Evolutionary conservation across 1,284 basidiomycete genomes (phyloP), one percentile per base, ranked within the genome.

Genomic region (Moniliella sp.): DNA sequence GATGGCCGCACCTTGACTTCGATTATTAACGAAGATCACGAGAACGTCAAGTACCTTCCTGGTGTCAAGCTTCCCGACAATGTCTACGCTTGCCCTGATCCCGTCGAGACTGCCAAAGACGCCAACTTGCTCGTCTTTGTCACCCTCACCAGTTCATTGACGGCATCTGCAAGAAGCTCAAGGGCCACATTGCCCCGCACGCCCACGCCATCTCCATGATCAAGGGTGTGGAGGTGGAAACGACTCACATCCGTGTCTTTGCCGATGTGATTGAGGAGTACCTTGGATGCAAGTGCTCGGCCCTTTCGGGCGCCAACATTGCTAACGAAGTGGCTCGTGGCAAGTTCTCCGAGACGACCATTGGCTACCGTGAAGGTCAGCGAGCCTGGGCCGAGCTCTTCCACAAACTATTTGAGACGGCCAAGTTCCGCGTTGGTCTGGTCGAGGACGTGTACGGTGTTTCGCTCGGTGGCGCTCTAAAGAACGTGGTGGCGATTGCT

Each of bases 241-340:
- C 61, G 12, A 62, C 62, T 35, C 57, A 68, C 35, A 71, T 72
- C 40, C 59, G 62, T 35, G 69, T 71, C 34, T 70, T 70, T 49
- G 66, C 69, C 11, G 64, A 66, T 39, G 59, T 71, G 17, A 71
- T 72, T 42, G 63, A 68, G 47, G 57, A 62, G 19, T 61, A 65
- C 40, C 58, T 71, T 19, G 62, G 62, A 9, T 64, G 66, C 19
- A 62, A 64, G 5, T 68, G 66, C 41, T 65, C 65, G 1, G 69
- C 69, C 2, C 49, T 71, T 3, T 65, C 64, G 21, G 69, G 69
- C 4, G 69, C 69, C 19, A 71, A 71, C 57, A 70, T 71, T 33
- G 69, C 69, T 19, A 64, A 69, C 36, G 69, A 71, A 47, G 67
- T 67, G 13, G 66, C 67, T 1, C 58, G 50, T 31, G 67, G 65